Evolutionary conservation across 2,329 filamentous ascomycete genomes (phyloP).

Genomic region (Colletotrichum ledebouriae): DNA sequence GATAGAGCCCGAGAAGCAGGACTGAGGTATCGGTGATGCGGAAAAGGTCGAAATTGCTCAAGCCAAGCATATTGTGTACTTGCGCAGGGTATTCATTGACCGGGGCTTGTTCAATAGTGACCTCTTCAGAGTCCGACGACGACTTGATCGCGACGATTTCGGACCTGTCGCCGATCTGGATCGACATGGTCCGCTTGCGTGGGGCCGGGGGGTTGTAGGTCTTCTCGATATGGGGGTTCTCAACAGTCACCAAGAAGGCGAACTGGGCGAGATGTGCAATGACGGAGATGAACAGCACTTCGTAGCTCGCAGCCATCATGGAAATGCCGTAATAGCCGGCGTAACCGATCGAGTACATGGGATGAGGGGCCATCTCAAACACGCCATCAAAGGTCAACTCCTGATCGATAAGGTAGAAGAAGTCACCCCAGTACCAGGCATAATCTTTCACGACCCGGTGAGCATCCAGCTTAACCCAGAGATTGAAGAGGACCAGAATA

Average conservation of each 20-base stretch:
- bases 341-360: slow-evolving; percentile 99
- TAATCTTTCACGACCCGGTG: slow-evolving; percentile 99
- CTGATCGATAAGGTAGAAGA: slow-evolving; percentile 98
- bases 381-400: slow-evolving; percentile 98
- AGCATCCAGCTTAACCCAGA: slow-evolving; percentile 98
- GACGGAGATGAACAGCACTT: slow-evolving; percentile 96
- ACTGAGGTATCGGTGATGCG: slow-evolving; percentile 87
- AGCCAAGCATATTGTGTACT: slow-evolving; percentile 86
- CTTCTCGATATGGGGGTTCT: slow-evolving; percentile 98
- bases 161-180: slow-evolving; percentile 47
- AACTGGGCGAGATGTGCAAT: slow-evolving; percentile 95
- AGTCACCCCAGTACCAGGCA: slow-evolving; percentile 99
- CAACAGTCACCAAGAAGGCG: slow-evolving; percentile 89
- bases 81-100: slow-evolving; percentile 66
- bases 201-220: slow-evolving; percentile 93
- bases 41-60: slow-evolving; percentile 88
- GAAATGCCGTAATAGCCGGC: slow-evolving; percentile 98
- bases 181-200: slow-evolving; percentile 64
- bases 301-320: slow-evolving; percentile 97
- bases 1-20: slow-evolving; percentile 80
- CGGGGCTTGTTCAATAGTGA: slow-evolving; percentile 43
- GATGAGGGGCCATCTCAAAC: slow-evolving; percentile 98
- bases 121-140: slow-evolving; percentile 39
- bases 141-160: slow-evolving; percentile 32
- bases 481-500: slow-evolving; percentile 88